phyloP scores from a whole-genome alignment of 2,329 filamentous ascomycete genomes.

The Coniochaeta prunicola region DNA sequence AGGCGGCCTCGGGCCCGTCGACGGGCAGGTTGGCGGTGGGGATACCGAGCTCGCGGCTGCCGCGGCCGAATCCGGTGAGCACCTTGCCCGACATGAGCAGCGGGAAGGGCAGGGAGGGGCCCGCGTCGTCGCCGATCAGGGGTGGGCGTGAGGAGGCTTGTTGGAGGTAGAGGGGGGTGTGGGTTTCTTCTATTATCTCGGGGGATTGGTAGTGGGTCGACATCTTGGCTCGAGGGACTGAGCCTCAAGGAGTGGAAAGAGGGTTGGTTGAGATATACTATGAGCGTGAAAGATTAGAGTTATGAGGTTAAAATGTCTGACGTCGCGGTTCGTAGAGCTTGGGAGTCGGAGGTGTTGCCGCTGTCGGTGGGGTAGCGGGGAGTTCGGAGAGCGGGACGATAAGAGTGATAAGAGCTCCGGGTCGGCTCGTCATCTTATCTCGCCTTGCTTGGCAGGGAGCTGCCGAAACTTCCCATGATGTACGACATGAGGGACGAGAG shows the following conservation, averaged over 20 bases:
- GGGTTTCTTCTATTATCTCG: not conserved
- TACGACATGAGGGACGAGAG: not conserved
- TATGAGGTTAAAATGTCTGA: no score
- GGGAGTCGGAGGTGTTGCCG: not conserved
- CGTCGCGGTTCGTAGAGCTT: not conserved
- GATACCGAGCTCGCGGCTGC: conserved; percentile 94
- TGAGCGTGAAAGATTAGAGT: no score
- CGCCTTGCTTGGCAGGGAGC: not conserved
- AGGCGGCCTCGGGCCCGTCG: conserved; percentile 44
- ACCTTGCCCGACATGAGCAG: conserved; percentile 79
- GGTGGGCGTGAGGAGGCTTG: conserved; percentile 44
- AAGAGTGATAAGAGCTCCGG: not conserved
- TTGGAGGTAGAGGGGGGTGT: not conserved
- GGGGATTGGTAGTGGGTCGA: not conserved
- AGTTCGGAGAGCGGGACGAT: not conserved
- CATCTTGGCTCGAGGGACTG: not conserved
- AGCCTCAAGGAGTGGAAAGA: not conserved
- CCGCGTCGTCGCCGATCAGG: conserved; percentile 65
- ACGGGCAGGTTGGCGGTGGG: conserved; percentile 91
- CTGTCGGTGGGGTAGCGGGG: not conserved
- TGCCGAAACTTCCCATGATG: not conserved
- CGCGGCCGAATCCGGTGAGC: conserved; percentile 87
- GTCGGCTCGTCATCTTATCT: not conserved
- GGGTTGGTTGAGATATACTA: no score
- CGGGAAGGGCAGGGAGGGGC: conserved; percentile 74